Evolutionary conservation across 2,329 filamentous ascomycete species (phyloP), one percentile per base, ranked within the genome.

Genomic region (Pleurostoma richardsiae): DNA sequence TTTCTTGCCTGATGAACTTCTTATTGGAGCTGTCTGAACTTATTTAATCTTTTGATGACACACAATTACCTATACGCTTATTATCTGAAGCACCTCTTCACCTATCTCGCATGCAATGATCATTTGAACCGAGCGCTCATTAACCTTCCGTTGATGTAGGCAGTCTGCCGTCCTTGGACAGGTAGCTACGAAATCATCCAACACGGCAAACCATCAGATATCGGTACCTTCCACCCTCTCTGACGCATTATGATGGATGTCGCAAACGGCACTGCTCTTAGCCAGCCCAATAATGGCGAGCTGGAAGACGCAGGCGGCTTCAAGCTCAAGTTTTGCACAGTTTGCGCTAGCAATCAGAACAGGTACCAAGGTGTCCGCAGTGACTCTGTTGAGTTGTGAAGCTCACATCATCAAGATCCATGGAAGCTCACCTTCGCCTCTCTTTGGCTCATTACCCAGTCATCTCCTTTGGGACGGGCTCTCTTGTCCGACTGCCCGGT

Each of bases 261-360:
- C 38, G 52, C 63, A 29, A 76, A 74, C 50, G 74, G 69, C 46
- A 42, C 56, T 27, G 57, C 60, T 26, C 52, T 67, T 31, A 52
- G 59, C 38, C 40, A 42, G 29, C 30, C 52, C 40, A 62, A 68
- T 47, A 74, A 76, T 48, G 71, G 71, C 46, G 68, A 72, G 29
- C 67, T 72, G 10, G 73, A 78, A 40, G 73, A 74, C 19, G 68
- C 73, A 29, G 72, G 72, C n/a, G 80, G 77, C 44, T 96, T 85
- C 77, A 96, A 94, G 69, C 79, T 99, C 52, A 95, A 88, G 63
- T 96, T 97, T 69, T 96, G 91, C 74, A 97, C 94, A 3, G 92
- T 99, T n/a, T 99, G 94, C 69, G 94, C 94, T 6, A 96, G 90
- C 60, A 99, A 99, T 60, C 90, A 99, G 67, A 99, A 99, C 63